Percentiles rank a stretch among this genome's conserved stretches.
phyloP scores from a whole-genome alignment of 192 early-diverging fungal genomes.

The Gaertneriomyces semiglobifer region DNA sequence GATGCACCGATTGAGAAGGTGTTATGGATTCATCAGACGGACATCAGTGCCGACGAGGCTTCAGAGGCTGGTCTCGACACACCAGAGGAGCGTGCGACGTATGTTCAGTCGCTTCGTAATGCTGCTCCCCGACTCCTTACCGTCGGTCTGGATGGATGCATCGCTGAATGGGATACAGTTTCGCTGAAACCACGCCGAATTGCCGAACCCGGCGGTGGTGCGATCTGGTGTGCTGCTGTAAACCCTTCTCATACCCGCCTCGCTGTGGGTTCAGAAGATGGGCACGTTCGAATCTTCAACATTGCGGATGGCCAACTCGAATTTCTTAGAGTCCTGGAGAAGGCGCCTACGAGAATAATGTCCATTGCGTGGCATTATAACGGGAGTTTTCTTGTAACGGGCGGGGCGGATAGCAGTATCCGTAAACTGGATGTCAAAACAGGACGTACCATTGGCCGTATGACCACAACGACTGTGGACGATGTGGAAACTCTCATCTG shows the following conservation, averaged over 20 bases:
- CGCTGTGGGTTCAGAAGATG: conserved; percentile 93
- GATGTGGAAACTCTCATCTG: conserved; percentile 86
- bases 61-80: conserved; percentile 64
- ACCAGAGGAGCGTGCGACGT: conserved; percentile 42
- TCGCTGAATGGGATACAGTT: conserved; percentile 83
- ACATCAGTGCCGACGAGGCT: conserved; percentile 59
- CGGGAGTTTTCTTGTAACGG: conserved; percentile 62
- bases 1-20: conserved; percentile 75
- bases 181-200: conserved; percentile 47
- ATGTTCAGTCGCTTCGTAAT: conserved; percentile 35
- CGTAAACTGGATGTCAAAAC: conserved; percentile 42
- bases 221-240: conserved; percentile 89
- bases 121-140: conserved; percentile 77
- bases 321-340: conserved; percentile 68
- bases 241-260: conserved; percentile 61
- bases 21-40: conserved; percentile 75
- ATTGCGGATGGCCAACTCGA: conserved; percentile 64
- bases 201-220: conserved; percentile 81
- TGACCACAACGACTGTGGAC: conserved; percentile 72
- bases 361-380: conserved; percentile 80
- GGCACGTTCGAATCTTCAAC: conserved; percentile 81
- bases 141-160: conserved; percentile 76
- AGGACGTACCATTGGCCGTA: conserved; percentile 49
- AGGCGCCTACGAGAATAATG: conserved; percentile 67
- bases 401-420: conserved; percentile 78